phyloP scores from a whole-genome alignment of 2,329 filamentous ascomycete genomes.

The Aspergillus pseudotamarii region DNA sequence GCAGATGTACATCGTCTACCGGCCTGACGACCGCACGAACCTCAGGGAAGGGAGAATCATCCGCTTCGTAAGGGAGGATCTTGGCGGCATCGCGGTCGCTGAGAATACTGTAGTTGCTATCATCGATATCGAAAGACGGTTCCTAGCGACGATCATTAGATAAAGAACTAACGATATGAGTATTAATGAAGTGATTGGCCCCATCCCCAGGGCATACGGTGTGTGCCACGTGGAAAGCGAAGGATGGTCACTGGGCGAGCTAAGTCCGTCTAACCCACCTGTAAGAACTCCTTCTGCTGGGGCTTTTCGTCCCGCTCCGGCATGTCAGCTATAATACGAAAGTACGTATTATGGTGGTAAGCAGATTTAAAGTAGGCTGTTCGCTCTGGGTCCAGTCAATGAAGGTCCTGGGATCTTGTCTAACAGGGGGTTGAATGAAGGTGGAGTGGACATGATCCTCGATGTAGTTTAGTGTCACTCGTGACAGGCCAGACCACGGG shows the following conservation, averaged over 20 bases:
- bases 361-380: not conserved
- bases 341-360: not conserved
- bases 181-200: not conserved
- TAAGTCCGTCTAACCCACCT: slow-evolving; percentile 4
- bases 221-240: slow-evolving; percentile 2
- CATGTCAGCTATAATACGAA: slow-evolving; percentile 2
- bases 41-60: slow-evolving; percentile 43
- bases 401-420: not conserved
- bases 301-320: not conserved
- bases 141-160: slow-evolving; percentile 14
- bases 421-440: not conserved
- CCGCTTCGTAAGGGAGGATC: slow-evolving; percentile 38
- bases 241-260: not conserved
- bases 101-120: slow-evolving; percentile 27
- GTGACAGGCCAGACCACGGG: not conserved
- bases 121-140: slow-evolving; percentile 11
- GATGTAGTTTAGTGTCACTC: not conserved
- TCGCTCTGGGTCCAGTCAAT: not conserved
- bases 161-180: not conserved
- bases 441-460: not conserved
- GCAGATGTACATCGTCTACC: slow-evolving; percentile 33
- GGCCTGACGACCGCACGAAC: slow-evolving; percentile 41
- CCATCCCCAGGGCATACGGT: not conserved
- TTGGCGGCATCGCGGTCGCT: slow-evolving; percentile 36
- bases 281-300: not conserved